Evolutionary conservation across 306 rosid species (phyloP).

Genomic region (Trifolium dubium): DNA sequence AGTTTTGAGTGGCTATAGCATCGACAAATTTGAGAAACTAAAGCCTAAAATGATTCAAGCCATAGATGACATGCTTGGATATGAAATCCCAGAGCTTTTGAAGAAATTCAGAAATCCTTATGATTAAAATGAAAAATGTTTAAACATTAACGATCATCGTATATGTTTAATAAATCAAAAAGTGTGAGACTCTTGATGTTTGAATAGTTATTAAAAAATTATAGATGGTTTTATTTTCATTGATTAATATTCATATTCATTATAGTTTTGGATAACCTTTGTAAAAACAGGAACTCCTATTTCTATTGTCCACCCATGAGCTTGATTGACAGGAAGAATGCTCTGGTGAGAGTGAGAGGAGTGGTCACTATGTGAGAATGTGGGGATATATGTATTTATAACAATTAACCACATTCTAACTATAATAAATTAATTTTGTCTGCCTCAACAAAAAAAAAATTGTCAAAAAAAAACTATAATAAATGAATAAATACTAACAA

Average conservation of each 20-base stretch:
- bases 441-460: too few species aligned
- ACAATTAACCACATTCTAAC: too few species aligned
- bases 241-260: not conserved
- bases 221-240: conserved; percentile 20
- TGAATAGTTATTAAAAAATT: not conserved
- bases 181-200: not conserved
- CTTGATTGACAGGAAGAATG: too few species aligned
- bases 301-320: too few species aligned
- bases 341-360: too few species aligned
- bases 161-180: not conserved
- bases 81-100: conserved; percentile 85
- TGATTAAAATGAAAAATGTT: conserved; percentile 46
- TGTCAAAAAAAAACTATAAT: too few species aligned
- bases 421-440: too few species aligned
- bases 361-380: too few species aligned
- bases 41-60: conserved; percentile 91
- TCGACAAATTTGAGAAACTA: conserved; percentile 88
- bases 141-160: not conserved
- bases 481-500: too few species aligned
- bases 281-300: not conserved
- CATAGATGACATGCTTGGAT: conserved; percentile 93
- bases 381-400: too few species aligned
- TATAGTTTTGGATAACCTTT: not conserved
- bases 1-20: conserved; percentile 60
- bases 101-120: conserved; percentile 89